Evolutionary conservation across 495 filamentous ascomycete species (phyloP).

Genomic region (Neurospora sp.): DNA sequence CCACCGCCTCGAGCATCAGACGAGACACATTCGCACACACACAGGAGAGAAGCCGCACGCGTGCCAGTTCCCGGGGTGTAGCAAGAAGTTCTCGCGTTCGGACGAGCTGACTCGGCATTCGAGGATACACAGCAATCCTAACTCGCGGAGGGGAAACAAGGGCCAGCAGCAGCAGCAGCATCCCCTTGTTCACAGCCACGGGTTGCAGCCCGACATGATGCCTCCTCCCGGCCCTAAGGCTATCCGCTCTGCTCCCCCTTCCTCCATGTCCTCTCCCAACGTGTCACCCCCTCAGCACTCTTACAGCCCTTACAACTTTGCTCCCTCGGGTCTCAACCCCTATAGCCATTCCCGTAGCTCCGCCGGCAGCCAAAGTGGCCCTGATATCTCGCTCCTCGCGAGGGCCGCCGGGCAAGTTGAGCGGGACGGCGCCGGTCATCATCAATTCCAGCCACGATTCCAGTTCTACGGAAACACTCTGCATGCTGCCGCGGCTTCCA

Average conservation of each 20-base stretch:
- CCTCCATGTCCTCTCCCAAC: constrained; percentile 83
- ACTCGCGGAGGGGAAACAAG: constrained; percentile 90
- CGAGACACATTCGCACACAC: constrained; percentile 92
- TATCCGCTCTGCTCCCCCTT: constrained; percentile 77
- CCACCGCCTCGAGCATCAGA: constrained; percentile 97
- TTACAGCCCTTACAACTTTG: constrained; percentile 61
- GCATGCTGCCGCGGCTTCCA: constrained; percentile 41
- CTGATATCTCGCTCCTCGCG: constrained; percentile 84
- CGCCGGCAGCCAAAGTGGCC: constrained; percentile 36
- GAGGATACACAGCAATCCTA: constrained; percentile 97
- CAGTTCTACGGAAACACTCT: constrained; percentile 49
- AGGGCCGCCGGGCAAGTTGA: constrained; percentile 82
- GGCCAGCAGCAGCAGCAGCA: constrained; percentile 38
- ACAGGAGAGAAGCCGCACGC: constrained; percentile 97
- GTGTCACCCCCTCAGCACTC: constrained; percentile 83
- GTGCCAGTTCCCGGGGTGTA: constrained; percentile 89
- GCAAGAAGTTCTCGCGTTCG: constrained; percentile 93
- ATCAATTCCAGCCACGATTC: constrained; percentile 46
- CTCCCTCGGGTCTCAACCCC: constrained; percentile 49
- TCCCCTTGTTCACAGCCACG: constrained; percentile 16
- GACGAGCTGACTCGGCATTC: constrained; percentile 96
- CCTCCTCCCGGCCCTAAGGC: constrained; percentile 54
- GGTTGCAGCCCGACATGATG: constrained; percentile 56
- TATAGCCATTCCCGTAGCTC: constrained; percentile 49
- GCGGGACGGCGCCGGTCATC: constrained; percentile 51